Evolutionary conservation across 768 basidiomycete genomes (phyloP).

Genomic region (Leccinum subtestaceum): DNA sequence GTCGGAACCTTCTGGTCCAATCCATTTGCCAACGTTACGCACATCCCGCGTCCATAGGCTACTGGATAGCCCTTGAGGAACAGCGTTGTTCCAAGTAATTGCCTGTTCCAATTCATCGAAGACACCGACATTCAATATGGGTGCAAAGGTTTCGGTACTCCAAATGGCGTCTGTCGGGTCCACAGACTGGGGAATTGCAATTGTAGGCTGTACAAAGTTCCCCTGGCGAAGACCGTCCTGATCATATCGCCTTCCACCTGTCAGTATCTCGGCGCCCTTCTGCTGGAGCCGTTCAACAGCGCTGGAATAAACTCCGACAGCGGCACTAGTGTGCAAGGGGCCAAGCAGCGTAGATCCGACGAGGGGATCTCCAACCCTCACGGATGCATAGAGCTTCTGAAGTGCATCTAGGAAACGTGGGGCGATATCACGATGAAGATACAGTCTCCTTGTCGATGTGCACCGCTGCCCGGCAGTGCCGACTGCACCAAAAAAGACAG

Average conservation of each 20-base stretch:
- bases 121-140: conserved; percentile 81
- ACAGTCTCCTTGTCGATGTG: conserved; percentile 89
- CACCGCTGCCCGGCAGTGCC: conserved; percentile 78
- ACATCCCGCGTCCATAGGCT: conserved; percentile 89
- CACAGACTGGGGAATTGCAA: conserved; percentile 63
- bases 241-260: conserved; percentile 62
- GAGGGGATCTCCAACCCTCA: conserved; percentile 86
- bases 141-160: conserved; percentile 83
- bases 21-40: conserved; percentile 85
- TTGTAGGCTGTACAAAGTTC: conserved; percentile 88
- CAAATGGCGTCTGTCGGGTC: conserved; percentile 59
- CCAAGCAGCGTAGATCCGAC: conserved; percentile 72
- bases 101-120: conserved; percentile 88
- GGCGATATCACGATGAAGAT: conserved; percentile 81
- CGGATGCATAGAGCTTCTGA: conserved; percentile 64
- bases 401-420: conserved; percentile 73
- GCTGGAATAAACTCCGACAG: conserved; percentile 60
- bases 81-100: conserved; percentile 86
- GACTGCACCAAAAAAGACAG: conserved; percentile 92
- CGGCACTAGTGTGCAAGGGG: conserved; percentile 74
- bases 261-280: conserved; percentile 72
- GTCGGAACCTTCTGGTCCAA: conserved; percentile 86
- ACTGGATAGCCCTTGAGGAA: conserved; percentile 88
- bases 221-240: conserved; percentile 56
- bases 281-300: conserved; percentile 61